Base-by-base conservation (phyloP, 495 filamentous ascomycete genomes). In the Hypomontagnella monticulosa region DNA sequence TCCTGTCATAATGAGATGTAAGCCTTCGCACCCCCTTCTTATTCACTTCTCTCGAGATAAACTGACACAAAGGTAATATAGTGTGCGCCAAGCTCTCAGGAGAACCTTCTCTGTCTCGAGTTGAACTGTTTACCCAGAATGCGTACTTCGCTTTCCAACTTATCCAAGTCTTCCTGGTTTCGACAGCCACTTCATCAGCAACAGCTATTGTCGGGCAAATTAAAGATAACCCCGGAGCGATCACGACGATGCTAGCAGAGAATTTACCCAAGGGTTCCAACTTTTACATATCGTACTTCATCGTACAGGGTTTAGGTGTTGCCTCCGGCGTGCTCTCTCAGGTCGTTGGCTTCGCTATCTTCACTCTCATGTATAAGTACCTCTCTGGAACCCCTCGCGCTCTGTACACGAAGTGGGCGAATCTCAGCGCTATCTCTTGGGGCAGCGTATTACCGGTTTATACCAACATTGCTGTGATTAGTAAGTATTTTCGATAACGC, bases 61-160 rank as follows among this genome's bases (percentile, higher is more conserved):
- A 54, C 71, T 66, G 57, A 70, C 30, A 7, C 4, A 19, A 19
- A 12, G 34, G 34, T 27, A 51, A 51, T 55, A 11, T 37, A 78
- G 87, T 87, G 80, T 78, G 87, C 86, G 87, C 93, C 20, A 93
- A 86, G 71, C 74, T 93, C 47, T 84, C 89, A 33, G 95, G 95
- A 43, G 91, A 87, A 49, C 91, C 93, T 10, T 93, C 90, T 9
- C 67, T 85, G 3, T 89, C 93, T 5, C 84, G 86, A 10, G 85
- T 98, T 30, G 95, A 99, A 78, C 80, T 97, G 34, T 90, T 88
- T 43, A 90, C 89, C 1, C 95, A 99, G 73, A 96, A 96, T 71
- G 91, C 84, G 47, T 99, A 96, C 81, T 99, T 98, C 71, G 85
- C 83, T 14, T 99, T 98, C 85, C 93, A 97, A 75, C 90, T 99